Evolutionary conservation across 805 yeast genomes (phyloP), one percentile per base, ranked within the genome.

Genomic region (Candida chilensis): DNA sequence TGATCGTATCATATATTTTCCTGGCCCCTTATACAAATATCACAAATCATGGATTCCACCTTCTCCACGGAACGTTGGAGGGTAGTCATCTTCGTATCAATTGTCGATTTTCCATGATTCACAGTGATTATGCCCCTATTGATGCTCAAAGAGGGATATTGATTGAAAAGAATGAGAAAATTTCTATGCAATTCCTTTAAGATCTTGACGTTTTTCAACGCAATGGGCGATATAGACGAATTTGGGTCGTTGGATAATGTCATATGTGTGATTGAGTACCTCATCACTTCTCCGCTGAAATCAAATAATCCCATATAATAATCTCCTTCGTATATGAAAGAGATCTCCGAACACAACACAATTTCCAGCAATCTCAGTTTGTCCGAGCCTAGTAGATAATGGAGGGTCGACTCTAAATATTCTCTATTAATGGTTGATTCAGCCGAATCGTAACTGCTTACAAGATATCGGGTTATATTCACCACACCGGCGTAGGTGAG

Each of bases 251-350:
- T 24, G 27, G 27, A 24, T 24, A 17, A 20, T 10, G 32, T 37
- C 37, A 50, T 35, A 29, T 54, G 45, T n/a, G 48, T 33, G 12
- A 61, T 55, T 9, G 61, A 49, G 31, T 50, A 54, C 18, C 64
- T 35, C 67, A 61, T 60, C 10, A 61, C 45, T 31, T 61, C 67
- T 1, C 67, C 67, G 0, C 67, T 57, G 28, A 57, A 34, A 34
- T 61, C 67, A 34, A 61, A 47, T n/a, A 60, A 29, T 1, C 67
- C 67, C 45, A 60, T 47, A 17, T 60, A 39, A 36, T 51, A 60
- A 37, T 61, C 66, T 10, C 47, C 52, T 15, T 30, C 31, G 8
- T 31, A 36, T 21, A 44, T 38, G 26, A 38, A 42, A n/a, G n/a
- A n/a, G n/a, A n/a, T n/a, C n/a, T n/a, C n/a, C n/a, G n/a, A n/a